These are phyloP conservation scores for Colletotrichum sp. DNA, from an alignment of 2,329 filamentous ascomycete genomes.

Conservation along the genomic window DNA sequence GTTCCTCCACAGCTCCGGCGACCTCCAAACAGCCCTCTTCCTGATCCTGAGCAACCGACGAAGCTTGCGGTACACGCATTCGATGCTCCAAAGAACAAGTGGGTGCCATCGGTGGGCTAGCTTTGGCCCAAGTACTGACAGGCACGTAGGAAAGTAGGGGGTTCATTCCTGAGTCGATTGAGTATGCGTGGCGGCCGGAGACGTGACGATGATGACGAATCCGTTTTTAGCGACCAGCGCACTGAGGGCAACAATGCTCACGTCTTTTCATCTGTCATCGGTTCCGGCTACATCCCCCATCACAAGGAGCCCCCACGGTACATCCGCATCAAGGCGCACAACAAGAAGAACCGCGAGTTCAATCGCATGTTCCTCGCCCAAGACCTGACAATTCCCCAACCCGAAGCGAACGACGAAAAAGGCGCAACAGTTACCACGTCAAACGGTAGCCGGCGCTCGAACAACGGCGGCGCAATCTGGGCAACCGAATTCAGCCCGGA, in stretches of 20 bases:
- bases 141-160: constrained; percentile 74
- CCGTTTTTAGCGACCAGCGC: constrained; percentile 70
- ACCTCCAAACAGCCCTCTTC: constrained; percentile 55
- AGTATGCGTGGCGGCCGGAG: constrained; percentile 76
- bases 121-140: not conserved
- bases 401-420: not conserved
- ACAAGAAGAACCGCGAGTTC: constrained; percentile 84
- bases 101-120: constrained; percentile 31
- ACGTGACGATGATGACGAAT: constrained; percentile 72
- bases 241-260: constrained; percentile 83
- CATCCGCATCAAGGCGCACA: constrained; percentile 80
- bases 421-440: constrained; percentile 43
- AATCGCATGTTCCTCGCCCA: constrained; percentile 90
- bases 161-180: constrained; percentile 86
- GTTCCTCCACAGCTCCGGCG: constrained; percentile 60
- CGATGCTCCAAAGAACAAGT: constrained; percentile 66
- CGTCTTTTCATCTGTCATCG: constrained; percentile 79
- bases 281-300: constrained; percentile 76
- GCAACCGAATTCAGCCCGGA: constrained; percentile 91
- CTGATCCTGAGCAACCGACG: constrained; percentile 41
- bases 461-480: constrained; percentile 75
- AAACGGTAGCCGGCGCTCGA: constrained; percentile 24
- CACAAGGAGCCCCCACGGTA: constrained; percentile 91
- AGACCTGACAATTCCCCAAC: constrained; percentile 61
- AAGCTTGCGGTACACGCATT: constrained; percentile 41